Evolutionary conservation across 768 basidiomycete species (phyloP).

Genomic region (Phlebiopsis flavidoalba): DNA sequence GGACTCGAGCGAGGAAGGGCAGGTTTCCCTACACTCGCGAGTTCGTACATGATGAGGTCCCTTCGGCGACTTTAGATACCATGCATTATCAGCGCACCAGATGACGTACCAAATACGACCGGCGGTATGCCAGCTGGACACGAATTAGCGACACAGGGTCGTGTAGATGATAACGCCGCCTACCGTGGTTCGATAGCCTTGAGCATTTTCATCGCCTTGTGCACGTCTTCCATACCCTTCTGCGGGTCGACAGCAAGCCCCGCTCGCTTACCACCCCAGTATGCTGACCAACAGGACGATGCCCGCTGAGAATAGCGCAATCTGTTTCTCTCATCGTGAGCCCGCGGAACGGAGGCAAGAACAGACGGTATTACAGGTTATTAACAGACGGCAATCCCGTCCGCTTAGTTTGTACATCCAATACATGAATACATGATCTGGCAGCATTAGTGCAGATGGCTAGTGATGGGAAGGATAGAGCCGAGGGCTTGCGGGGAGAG

Average conservation of each 20-base stretch:
- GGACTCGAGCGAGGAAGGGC: conserved; percentile 59
- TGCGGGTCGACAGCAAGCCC: conserved; percentile 31
- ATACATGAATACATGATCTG: conserved; percentile 42
- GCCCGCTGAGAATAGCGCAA: conserved; percentile 37
- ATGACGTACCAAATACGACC: conserved; percentile 42
- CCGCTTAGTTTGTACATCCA: conserved; percentile 33
- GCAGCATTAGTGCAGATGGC: conserved; percentile 54
- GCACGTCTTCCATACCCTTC: conserved; percentile 40
- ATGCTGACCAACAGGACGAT: conserved; percentile 46
- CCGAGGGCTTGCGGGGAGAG: conserved; percentile 32
- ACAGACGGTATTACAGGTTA: conserved; percentile 24
- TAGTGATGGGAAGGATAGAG: conserved; percentile 42
- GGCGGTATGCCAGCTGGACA: conserved; percentile 39
- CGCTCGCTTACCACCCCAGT: conserved; percentile 38
- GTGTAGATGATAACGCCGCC: conserved; percentile 6
- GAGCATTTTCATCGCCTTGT: conserved; percentile 40
- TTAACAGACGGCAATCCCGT: conserved; percentile 20
- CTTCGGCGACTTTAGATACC: conserved; percentile 27
- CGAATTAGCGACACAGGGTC: neutral
- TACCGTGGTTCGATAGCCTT: conserved; percentile 30
- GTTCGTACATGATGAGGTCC: conserved; percentile 70
- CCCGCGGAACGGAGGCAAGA: neutral
- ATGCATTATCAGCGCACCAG: neutral
- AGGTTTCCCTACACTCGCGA: conserved; percentile 66
- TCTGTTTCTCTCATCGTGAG: conserved; percentile 17